A percentile compares a stretch with the other conserved stretches of the same genome.
phyloP scores from a whole-genome alignment of 73 alveolate species.

The Stentor roeselii region DNA sequence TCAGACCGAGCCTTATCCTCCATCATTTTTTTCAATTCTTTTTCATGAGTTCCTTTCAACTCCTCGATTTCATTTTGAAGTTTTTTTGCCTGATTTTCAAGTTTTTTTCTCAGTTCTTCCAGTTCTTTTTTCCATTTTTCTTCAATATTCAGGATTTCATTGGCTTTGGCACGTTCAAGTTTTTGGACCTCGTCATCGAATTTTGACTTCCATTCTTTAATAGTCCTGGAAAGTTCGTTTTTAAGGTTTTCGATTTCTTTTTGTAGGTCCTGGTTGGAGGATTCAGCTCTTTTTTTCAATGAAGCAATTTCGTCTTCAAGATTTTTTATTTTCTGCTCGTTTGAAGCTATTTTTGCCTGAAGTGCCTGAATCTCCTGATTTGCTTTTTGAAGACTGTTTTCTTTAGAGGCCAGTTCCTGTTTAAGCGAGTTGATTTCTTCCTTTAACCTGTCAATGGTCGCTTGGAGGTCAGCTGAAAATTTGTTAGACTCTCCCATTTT shows the following conservation, averaged over 20 bases:
- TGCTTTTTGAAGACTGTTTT: neutral
- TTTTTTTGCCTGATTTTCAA: neutral
- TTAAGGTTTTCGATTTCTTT: slow-evolving; percentile 40
- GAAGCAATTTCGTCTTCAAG: slow-evolving; percentile 34
- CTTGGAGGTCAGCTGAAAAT: slow-evolving; percentile 4
- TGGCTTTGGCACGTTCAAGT: neutral
- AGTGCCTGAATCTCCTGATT: neutral
- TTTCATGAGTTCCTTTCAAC: neutral
- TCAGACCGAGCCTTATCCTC: neutral
- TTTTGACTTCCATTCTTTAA: slow-evolving; percentile 28
- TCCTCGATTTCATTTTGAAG: neutral
- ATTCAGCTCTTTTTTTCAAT: slow-evolving; percentile 29
- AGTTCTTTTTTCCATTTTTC: slow-evolving; percentile 10
- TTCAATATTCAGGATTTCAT: neutral
- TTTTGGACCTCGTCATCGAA: slow-evolving; percentile 25
- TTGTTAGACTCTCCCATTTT: slow-evolving; percentile 2
- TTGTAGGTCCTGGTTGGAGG: slow-evolving; percentile 12
- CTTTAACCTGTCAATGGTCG: neutral
- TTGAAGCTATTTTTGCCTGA: slow-evolving; percentile 4
- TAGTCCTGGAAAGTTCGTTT: slow-evolving; percentile 29
- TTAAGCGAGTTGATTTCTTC: slow-evolving; percentile 5
- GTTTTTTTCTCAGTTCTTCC: slow-evolving; percentile 11
- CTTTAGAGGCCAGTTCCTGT: neutral
- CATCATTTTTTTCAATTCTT: neutral
- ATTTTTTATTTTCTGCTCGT: slow-evolving; percentile 25